Percentiles rank a stretch among this genome's conserved stretches.
These are phyloP conservation scores for Morella rubra DNA, from an alignment of 306 rosid species.

Conservation along the genomic window DNA sequence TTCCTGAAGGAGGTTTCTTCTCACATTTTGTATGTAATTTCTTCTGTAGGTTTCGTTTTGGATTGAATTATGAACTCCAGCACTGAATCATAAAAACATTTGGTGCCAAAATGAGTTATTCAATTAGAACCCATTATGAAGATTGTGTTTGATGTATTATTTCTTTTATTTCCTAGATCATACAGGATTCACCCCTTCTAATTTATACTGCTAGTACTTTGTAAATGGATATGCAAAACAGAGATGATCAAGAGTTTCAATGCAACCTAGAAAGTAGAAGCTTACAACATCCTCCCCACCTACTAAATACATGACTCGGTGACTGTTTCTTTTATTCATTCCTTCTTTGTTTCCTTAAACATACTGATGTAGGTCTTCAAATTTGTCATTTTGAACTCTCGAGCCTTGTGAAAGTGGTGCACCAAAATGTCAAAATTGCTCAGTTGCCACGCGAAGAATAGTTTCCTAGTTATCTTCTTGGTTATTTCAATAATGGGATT, in stretches of 20 bases:
- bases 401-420: too few relatives aligned
- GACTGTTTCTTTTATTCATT: too few relatives aligned
- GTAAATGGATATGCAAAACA: background rate
- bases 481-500: too few relatives aligned
- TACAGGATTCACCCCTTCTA: background rate
- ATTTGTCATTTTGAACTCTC: too few relatives aligned
- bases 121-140: conserved; percentile 14
- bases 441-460: too few relatives aligned
- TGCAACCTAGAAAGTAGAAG: too few relatives aligned
- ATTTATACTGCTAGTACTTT: background rate
- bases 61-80: conserved; percentile 6
- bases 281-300: background rate
- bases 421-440: too few relatives aligned
- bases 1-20: conserved; percentile 30
- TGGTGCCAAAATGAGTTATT: conserved; percentile 25
- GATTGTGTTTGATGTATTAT: conserved; percentile 13
- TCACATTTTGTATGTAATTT: conserved; percentile 29
- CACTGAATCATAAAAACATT: conserved; percentile 26
- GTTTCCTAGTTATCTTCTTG: too few relatives aligned
- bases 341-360: too few relatives aligned
- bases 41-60: conserved; percentile 5
- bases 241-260: background rate
- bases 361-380: too few relatives aligned
- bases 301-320: background rate
- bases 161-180: background rate